Evolutionary conservation across 1,139 yeast genomes (phyloP), one percentile per base, ranked within the genome.

Genomic region (Saccharomyces hybrid): DNA sequence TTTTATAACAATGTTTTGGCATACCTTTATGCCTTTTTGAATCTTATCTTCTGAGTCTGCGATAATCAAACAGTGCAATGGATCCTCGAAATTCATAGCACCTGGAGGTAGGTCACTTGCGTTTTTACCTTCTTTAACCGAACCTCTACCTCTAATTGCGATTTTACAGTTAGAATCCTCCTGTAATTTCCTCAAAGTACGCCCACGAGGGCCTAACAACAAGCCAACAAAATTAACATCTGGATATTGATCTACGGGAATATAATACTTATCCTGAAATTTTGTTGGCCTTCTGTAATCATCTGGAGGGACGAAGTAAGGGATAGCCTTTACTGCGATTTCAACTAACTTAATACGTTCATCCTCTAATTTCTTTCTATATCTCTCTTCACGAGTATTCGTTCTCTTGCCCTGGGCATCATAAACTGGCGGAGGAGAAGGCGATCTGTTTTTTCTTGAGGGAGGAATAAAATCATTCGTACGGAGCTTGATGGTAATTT

Each of bases 141-240:
- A 90, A 0, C 99, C 99, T 63, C 86, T 83, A 42, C 98, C 98
- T 63, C 98, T 76, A 47, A 91, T 86, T 2, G 91, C 95, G 58
- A 91, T 84, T 59, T 79, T 80, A 25, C 97, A 96, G 0, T 96
- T 96, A 52, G 95, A 84, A 52, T 85, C 83, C 51, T 82, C 84
- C 67, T 91, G 96, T 71, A 95, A 74, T 63, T 83, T 82, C 58
- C 88, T 81, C 63, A 91, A 73, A 0, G 97, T 93, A 63, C 87
- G 86, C 25, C 98, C 99, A 75, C 99, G 84, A 32, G 99, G 99
- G 0, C 99, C 99, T 54, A 93, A 73, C 41, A 93, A 74, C 54
- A 88, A 77, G 0, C 99, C 99, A 54, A 93, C 88, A 66, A 91
- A 91, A 72, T 93, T 93, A 62, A 93, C 85, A 52, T 87, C 95